Conservation (phyloP, 2,329 filamentous ascomycete species). For the Beauveria bassiana region DNA sequence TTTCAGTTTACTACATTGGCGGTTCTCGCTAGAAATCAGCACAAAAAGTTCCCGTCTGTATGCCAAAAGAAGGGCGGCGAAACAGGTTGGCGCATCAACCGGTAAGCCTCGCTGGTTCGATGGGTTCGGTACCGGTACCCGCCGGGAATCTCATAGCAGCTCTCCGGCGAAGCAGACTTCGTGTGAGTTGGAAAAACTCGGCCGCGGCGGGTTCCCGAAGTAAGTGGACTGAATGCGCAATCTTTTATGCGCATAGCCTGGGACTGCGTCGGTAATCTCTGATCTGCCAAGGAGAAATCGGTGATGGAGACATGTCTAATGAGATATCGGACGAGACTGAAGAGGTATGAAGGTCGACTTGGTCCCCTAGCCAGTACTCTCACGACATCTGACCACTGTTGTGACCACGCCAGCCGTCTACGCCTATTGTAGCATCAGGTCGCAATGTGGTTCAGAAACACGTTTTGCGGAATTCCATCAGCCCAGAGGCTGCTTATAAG, state of each 20-base stretch:
- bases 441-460: background rate
- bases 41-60: slow-evolving; percentile 12
- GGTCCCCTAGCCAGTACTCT: background rate
- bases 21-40: slow-evolving; percentile 4
- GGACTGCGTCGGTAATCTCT: background rate
- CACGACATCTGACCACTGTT: slow-evolving; percentile 3
- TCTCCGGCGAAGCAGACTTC: slow-evolving; percentile 11
- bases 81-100: slow-evolving; percentile 12
- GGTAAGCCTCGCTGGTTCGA: slow-evolving; percentile 11
- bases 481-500: background rate
- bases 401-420: slow-evolving; percentile 3
- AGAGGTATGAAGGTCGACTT: background rate
- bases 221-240: slow-evolving; percentile 13
- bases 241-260: slow-evolving; percentile 13
- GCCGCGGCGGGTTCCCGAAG: slow-evolving; percentile 12
- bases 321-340: background rate
- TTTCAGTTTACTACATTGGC: background rate
- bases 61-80: slow-evolving; percentile 11
- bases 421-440: background rate
- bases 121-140: slow-evolving; percentile 11
- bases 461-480: slow-evolving; percentile 6
- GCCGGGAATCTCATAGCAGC: slow-evolving; percentile 12
- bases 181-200: slow-evolving; percentile 10
- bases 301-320: background rate
- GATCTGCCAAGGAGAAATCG: background rate